A percentile compares a stretch with the other conserved stretches of the same genome.
Evolutionary conservation across 371 early-diverging fungal species (phyloP).

Genomic region (Globomyces sp.): DNA sequence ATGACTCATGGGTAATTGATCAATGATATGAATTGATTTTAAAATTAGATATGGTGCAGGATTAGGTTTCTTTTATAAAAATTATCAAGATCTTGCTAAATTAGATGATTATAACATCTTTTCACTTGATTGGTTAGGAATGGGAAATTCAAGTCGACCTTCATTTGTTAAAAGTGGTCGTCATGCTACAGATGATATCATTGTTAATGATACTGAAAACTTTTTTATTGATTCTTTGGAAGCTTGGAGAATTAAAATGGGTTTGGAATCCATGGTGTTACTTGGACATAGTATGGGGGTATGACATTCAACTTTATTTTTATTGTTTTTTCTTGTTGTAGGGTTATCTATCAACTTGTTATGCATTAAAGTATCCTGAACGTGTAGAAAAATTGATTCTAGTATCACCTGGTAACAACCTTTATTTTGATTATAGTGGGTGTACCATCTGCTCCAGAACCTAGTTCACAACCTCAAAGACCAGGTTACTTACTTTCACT

Average conservation of each 20-base stretch:
- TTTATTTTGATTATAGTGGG: constrained; percentile 24
- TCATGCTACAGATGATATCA: constrained; percentile 21
- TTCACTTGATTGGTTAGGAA: constrained; percentile 80
- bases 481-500: background rate
- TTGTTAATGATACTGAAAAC: constrained; percentile 61
- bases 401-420: constrained; percentile 66
- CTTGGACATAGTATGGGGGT: constrained; percentile 79
- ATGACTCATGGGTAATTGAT: constrained; percentile 70
- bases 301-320: constrained; percentile 4
- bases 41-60: constrained; percentile 71
- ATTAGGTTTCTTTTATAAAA: constrained; percentile 85
- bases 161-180: constrained; percentile 26
- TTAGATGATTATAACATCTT: constrained; percentile 69
- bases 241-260: constrained; percentile 76
- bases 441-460: constrained; percentile 13
- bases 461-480: constrained; percentile 13
- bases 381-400: constrained; percentile 87
- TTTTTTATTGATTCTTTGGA: constrained; percentile 93
- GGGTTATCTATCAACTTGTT: constrained; percentile 76
- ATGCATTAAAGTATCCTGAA: constrained; percentile 84
- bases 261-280: constrained; percentile 79
- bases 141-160: constrained; percentile 35
- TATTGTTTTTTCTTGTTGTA: background rate
- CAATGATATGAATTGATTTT: no score
- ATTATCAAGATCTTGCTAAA: constrained; percentile 67